These are phyloP conservation scores for Daldinia grandis DNA, from an alignment of 495 filamentous ascomycete genomes.

Conservation along the genomic window DNA sequence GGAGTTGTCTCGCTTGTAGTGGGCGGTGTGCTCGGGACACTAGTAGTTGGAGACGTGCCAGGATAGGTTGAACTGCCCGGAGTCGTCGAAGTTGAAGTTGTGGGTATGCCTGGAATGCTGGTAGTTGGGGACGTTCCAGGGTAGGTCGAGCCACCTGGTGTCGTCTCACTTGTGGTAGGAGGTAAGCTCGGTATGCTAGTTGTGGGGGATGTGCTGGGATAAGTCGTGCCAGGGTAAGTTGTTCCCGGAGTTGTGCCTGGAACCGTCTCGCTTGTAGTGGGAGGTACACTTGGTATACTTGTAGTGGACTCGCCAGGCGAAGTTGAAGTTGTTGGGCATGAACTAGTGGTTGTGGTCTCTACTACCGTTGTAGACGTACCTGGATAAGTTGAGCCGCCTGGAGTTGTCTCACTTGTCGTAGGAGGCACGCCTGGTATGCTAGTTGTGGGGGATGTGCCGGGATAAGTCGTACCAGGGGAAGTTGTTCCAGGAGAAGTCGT, in stretches of 20 bases:
- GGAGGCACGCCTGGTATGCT: too few species aligned
- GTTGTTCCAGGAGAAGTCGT: too few species aligned
- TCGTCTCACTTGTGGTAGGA: not conserved
- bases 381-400: too few species aligned
- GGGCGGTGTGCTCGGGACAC: not conserved
- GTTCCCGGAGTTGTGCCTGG: too few species aligned
- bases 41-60: not conserved
- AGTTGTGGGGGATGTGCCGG: too few species aligned
- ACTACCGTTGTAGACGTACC: too few species aligned
- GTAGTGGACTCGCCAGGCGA: not conserved
- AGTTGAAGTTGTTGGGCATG: too few species aligned
- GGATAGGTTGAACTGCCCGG: not conserved
- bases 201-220: not conserved
- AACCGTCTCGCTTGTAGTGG: not conserved
- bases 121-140: not conserved
- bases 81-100: not conserved
- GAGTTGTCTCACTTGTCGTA: too few species aligned
- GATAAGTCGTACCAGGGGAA: too few species aligned
- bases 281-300: not conserved
- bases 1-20: too few species aligned
- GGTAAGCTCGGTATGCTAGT: not conserved
- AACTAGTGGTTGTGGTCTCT: too few species aligned
- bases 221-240: not conserved
- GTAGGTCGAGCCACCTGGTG: not conserved
- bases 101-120: not conserved